phyloP scores from a whole-genome alignment of 495 filamentous ascomycete genomes.

The Talaromyces ruber region DNA sequence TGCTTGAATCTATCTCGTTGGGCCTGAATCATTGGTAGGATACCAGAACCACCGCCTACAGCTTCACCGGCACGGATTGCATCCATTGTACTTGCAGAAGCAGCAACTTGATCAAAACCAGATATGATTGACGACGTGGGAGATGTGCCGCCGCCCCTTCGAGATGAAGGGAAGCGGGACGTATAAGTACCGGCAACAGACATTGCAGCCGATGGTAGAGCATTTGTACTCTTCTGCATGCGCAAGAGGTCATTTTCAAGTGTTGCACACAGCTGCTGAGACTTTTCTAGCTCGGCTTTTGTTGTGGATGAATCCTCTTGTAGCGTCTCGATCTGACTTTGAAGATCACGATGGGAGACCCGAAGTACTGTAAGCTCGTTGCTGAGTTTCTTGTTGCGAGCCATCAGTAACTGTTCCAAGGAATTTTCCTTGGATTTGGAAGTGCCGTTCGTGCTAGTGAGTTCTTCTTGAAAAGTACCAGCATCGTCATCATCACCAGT shows the following conservation, averaged over 20 bases:
- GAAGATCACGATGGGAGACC: slow-evolving; percentile 89
- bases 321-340: slow-evolving; percentile 66
- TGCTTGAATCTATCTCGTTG: slow-evolving; percentile 98
- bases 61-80: slow-evolving; percentile 58
- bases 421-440: slow-evolving; percentile 64
- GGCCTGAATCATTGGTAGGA: slow-evolving; percentile 95
- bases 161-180: slow-evolving; percentile 69
- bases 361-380: slow-evolving; percentile 88
- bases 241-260: slow-evolving; percentile 87
- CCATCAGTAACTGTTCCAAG: slow-evolving; percentile 82
- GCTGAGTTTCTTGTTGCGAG: slow-evolving; percentile 90
- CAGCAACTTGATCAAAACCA: slow-evolving; percentile 64
- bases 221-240: slow-evolving; percentile 77
- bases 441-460: slow-evolving; percentile 35
- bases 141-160: slow-evolving; percentile 61
- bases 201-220: slow-evolving; percentile 76
- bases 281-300: slow-evolving; percentile 78
- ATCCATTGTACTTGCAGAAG: slow-evolving; percentile 42
- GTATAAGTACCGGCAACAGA: slow-evolving; percentile 91
- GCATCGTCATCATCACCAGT: slow-evolving; percentile 76
- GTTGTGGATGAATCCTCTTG: slow-evolving; percentile 78
- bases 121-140: slow-evolving; percentile 97
- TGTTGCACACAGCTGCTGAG: slow-evolving; percentile 73
- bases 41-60: slow-evolving; percentile 76
- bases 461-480: slow-evolving; percentile 20